Base-by-base conservation (phyloP, 2,329 filamentous ascomycete genomes). In the Cercospora citrullina region DNA sequence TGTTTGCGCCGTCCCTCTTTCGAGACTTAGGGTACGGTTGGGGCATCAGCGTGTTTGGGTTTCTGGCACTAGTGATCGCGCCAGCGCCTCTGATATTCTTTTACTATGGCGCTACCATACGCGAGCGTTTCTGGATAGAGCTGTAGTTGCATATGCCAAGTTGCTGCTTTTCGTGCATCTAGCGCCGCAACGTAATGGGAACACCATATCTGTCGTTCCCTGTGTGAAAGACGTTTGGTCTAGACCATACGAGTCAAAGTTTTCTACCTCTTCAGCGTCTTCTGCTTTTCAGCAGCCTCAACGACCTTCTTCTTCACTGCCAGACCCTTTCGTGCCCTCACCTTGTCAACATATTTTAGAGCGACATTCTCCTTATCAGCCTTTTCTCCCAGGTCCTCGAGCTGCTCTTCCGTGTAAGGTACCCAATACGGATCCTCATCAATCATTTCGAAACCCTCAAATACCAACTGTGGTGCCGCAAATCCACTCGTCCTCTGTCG, bases 391-490 rank as follows among this genome's bases (percentile, higher is more conserved):
- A 99, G 82, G 83, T 99, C 95, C 84, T 99, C 95, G 62, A 99
- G 81, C 77, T 99, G 93, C 78, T 98, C 95, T 77, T 98, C 95
- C 0, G 94, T 98, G 72, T 93, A 93, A 1, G 95, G 95, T 58
- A 96, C 93, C 95, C 95, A 99, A 83, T 96, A 96, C 0, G 95
- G 95, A 82, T 99, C 95, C 81, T 97, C 91, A 78, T 98, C 93
- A 2, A 98, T 84, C 73, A 96, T 87, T 80, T 97, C 93, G 77
- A 94, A 99, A 0, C 95, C 95, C 7, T 92, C 88, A 78, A 98
- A 99, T 69, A 96, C 90, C 42, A 99, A 85, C 84, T 98, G 95
- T 60, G 95, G 95, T 75, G 92, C 91, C 0, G 95, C 95, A 3
- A 91, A 92, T 3, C 95, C 95, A 6, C 90, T 93, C 0, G 93